A percentile compares a stretch with the other conserved stretches of the same genome.
phyloP scores from a whole-genome alignment of 192 early-diverging fungal species.

The Linnemannia elongata region DNA sequence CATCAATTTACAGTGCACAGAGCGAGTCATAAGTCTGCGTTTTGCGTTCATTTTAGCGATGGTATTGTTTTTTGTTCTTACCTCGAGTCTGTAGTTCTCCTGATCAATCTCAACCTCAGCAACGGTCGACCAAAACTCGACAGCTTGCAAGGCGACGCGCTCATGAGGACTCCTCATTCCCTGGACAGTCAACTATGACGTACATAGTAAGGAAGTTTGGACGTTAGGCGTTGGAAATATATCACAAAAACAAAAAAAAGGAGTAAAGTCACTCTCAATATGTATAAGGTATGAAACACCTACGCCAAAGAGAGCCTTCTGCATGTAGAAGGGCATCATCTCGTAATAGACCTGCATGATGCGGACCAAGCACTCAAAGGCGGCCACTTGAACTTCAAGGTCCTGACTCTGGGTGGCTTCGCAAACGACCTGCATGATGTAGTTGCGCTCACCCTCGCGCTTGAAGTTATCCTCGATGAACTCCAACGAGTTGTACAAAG shows the following conservation, averaged over 20 bases:
- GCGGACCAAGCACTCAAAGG: constrained; percentile 96
- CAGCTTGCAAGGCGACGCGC: constrained; percentile 94
- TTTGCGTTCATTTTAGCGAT: not conserved
- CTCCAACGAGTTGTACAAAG: constrained; percentile 95
- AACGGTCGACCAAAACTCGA: constrained; percentile 99
- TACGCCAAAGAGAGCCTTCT: constrained; percentile 94
- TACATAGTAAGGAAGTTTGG: no score
- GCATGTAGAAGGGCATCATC: constrained; percentile 97
- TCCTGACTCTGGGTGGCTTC: constrained; percentile 90
- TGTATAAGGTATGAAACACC: constrained; percentile 30
- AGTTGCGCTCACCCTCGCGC: constrained; percentile 94
- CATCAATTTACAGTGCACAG: not conserved
- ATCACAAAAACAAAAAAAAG: not conserved
- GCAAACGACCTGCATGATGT: constrained; percentile 99
- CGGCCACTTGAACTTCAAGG: constrained; percentile 83
- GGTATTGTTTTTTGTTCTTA: constrained; percentile 17
- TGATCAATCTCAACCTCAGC: constrained; percentile 95
- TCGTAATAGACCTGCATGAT: constrained; percentile 99
- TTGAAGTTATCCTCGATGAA: constrained; percentile 97
- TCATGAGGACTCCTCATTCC: constrained; percentile 94
- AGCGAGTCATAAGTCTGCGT: no score
- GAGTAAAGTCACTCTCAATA: no score
- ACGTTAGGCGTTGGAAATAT: not conserved
- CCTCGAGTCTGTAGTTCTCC: constrained; percentile 72
- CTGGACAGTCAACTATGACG: constrained; percentile 80